These are phyloP conservation scores for Akanthomyces dipterigenus DNA, from an alignment of 2,329 filamentous ascomycete genomes.

Conservation along the genomic window DNA sequence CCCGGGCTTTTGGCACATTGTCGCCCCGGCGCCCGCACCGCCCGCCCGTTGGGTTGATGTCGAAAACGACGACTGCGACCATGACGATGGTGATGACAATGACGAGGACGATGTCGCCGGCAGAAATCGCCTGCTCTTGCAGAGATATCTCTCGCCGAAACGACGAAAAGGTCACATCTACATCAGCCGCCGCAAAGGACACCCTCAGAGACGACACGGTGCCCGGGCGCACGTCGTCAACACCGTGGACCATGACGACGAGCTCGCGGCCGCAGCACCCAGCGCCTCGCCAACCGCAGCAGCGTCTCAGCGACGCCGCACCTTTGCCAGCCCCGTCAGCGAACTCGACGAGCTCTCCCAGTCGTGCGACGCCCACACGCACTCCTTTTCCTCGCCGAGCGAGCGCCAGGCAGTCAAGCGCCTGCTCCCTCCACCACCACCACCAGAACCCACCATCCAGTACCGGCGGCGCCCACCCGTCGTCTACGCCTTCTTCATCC, in stretches of 20 bases:
- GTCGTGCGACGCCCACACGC: neutral
- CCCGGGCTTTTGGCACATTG: conserved; percentile 25
- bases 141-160: conserved; percentile 8
- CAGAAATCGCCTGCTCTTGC: neutral
- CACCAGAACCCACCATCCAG: neutral
- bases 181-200: neutral
- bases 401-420: neutral
- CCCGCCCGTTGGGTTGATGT: no score
- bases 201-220: neutral
- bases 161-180: neutral
- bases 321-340: neutral
- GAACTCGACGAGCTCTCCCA: conserved; percentile 13
- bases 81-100: neutral
- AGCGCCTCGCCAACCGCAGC: conserved; percentile 12
- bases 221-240: neutral
- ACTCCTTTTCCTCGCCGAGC: neutral
- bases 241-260: conserved; percentile 16
- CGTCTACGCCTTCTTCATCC: conserved; percentile 37
- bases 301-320: conserved; percentile 13
- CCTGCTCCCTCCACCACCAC: conserved; percentile 11
- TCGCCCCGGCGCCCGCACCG: conserved; percentile 11
- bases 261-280: conserved; percentile 8
- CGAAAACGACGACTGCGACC: neutral
- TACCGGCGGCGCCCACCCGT: conserved; percentile 31
- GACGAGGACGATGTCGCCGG: conserved; percentile 10